phyloP scores from a whole-genome alignment of 1,284 basidiomycete genomes.

The Rhodotorula sp. region DNA sequence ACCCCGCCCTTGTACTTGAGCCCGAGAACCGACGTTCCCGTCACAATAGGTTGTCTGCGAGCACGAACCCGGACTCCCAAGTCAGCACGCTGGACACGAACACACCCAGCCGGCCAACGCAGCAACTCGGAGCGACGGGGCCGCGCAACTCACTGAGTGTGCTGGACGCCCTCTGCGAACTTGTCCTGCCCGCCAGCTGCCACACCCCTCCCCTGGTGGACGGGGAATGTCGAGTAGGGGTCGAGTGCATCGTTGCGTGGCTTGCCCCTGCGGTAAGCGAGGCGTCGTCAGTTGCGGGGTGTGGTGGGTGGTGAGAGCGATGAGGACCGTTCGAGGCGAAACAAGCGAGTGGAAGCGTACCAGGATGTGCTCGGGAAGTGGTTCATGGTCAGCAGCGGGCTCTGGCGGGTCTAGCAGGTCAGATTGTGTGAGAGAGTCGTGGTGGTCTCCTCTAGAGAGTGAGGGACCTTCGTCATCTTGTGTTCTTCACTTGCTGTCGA shows the following conservation, averaged over 20 bases:
- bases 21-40: slow-evolving; percentile 91
- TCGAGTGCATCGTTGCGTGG: slow-evolving; percentile 66
- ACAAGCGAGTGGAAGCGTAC: slow-evolving; percentile 8
- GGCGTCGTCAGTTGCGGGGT: neutral
- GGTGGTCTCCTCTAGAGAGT: no score
- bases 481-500: neutral
- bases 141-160: slow-evolving; percentile 63
- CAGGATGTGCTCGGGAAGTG: slow-evolving; percentile 40
- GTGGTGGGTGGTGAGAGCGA: neutral
- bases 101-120: no score
- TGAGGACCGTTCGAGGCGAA: neutral
- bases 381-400: slow-evolving; percentile 16
- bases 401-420: neutral
- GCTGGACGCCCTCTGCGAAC: slow-evolving; percentile 66
- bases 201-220: slow-evolving; percentile 58
- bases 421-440: neutral
- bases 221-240: slow-evolving; percentile 68
- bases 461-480: neutral
- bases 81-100: no score
- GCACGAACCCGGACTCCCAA: no score
- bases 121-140: neutral
- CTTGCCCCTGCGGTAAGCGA: slow-evolving; percentile 32
- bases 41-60: slow-evolving; percentile 85
- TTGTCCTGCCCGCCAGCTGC: slow-evolving; percentile 53
- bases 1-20: slow-evolving; percentile 94